Evolutionary conservation across 2,329 filamentous ascomycete genomes (phyloP), one percentile per base, ranked within the genome.

Genomic region (Xylariaceae sp.): DNA sequence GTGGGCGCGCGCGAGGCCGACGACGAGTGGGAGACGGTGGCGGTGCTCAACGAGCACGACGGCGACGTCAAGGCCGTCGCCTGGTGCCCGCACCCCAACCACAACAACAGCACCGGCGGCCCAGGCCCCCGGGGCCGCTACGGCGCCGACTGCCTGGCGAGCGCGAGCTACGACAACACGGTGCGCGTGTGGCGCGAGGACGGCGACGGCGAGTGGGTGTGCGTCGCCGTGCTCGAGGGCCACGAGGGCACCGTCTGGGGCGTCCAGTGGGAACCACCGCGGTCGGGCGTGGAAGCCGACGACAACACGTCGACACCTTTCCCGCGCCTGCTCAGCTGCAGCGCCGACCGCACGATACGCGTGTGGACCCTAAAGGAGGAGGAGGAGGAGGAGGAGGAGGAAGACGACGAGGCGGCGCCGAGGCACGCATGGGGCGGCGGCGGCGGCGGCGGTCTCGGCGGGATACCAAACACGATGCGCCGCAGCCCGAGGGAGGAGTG

Each of bases 11-110:
- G 65, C 35, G 81, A 84, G 46, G 83, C 81, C 12, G 89, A 94
- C 35, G 90, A 94, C 57, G 92, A 96, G 56, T 96, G 89, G 67
- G 92, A 98, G 69, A 96, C 92, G 2, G 80, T 96, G 12, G 92
- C 90, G 0, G 90, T 96, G 33, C 70, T 96, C 51, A 87, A 85
- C 60, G 92, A 96, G 61, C 92, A 98, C 57, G 83, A 89, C 29
- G 89, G 85, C 15, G 92, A 98, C 60, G 89, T 98, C 46, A 98
- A 98, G 59, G 86, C 80, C 44, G 85, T 98, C 2, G 77, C 80
- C 3, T 98, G 92, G 92, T 89, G 92, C 55, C 87, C 87, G 0
- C 77, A 80, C 9, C 68, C 21, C 21, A 23, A 14, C 24, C 7
- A 14, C 24, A 26, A 26, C n/a, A 12, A n/a, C 21, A 23, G 21